Evolutionary conservation across 208 protist species (phyloP).

Genomic region (Acanthamoeba culbertsoni): DNA sequence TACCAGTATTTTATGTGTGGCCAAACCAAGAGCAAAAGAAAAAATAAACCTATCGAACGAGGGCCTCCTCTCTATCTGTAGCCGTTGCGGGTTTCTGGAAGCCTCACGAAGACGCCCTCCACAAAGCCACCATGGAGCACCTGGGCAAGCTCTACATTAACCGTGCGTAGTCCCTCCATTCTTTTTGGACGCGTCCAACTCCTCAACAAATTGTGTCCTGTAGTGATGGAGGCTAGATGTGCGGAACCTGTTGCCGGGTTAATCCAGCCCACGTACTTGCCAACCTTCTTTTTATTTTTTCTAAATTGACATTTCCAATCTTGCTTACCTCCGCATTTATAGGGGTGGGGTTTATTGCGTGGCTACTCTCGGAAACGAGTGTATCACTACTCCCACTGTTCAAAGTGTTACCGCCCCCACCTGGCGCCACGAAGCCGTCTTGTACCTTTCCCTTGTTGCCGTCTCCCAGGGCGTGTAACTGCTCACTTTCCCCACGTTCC

Average conservation of each 20-base stretch:
- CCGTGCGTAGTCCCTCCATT: neutral
- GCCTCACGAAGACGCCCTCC: no score
- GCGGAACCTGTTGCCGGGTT: neutral
- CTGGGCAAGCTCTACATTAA: constrained; percentile 18
- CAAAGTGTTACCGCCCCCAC: neutral
- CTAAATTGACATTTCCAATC: neutral
- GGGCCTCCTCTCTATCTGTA: no score
- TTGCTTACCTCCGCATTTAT: neutral
- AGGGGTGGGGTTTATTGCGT: neutral
- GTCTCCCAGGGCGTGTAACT: no score
- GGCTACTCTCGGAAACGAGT: neutral
- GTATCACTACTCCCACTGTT: neutral
- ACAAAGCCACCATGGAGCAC: neutral
- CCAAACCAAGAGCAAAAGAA: no score
- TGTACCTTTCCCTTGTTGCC: neutral
- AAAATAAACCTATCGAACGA: no score
- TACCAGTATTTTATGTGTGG: no score
- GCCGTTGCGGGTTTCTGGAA: no score
- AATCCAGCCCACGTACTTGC: no score
- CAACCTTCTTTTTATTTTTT: no score
- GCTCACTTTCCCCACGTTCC: neutral
- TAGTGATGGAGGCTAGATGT: neutral
- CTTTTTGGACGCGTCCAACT: neutral
- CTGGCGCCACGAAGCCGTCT: neutral
- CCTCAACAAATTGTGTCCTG: neutral